Evolutionary conservation across 2,329 filamentous ascomycete genomes (phyloP), one percentile per base, ranked within the genome.

Genomic region (Fusarium lateritium): DNA sequence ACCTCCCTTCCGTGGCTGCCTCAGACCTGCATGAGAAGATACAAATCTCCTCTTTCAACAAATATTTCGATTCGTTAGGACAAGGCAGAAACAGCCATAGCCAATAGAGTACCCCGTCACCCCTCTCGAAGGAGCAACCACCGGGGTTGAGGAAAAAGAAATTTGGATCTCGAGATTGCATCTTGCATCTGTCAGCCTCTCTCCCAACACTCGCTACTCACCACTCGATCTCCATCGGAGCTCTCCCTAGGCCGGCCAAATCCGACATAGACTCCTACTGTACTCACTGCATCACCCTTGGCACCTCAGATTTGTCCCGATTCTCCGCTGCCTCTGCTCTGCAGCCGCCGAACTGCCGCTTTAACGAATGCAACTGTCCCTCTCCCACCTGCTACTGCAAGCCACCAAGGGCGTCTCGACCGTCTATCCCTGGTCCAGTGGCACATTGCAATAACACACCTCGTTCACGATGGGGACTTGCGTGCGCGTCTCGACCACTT

Each of bases 321-420:
- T 66, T 47, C 62, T 66, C 43, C 39, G 45, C 44, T 46, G n/a
- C 21, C 21, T 56, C n/a, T 47, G 26, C 28, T 50, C 26, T 62
- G 52, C 45, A 62, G 40, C 15, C 50, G 38, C 40, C 59, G 26
- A 55, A 65, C 51, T 56, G n/a, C 51, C 36, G 47, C 60, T 56
- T 38, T 40, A n/a, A 56, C 46, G 22, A 57, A 54, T 60, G 39
- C 36, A 33, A 44, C 19, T 52, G 38, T 49, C 47, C 52, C 39
- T 40, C 53, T 45, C 51, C 50, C 58, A 50, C 52, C 52, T 57
- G 44, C 67, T 72, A 67, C 65, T 72, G 71, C 67, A 74, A 74
- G 71, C 71, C 71, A 73, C 67, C 33, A 43, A 56, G 62, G 42
- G 50, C 51, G 43, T 54, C 43, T 53, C 21, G 42, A 40, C 36